A percentile compares a stretch with the other conserved stretches of the same genome.
Evolutionary conservation across 768 basidiomycete genomes (phyloP).

Genomic region (Calocybe gangraenosa): DNA sequence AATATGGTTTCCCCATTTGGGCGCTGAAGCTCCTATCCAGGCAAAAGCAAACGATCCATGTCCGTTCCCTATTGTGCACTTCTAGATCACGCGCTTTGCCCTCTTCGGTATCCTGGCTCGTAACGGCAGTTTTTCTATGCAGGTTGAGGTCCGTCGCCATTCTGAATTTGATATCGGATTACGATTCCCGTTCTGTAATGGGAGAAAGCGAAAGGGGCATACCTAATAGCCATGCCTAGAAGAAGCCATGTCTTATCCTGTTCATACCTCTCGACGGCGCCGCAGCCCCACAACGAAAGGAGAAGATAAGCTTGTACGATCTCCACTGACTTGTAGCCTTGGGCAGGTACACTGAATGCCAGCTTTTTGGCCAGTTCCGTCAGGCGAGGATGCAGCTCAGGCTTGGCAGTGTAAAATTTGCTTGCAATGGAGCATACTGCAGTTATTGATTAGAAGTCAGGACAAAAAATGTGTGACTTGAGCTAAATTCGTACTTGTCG

Average conservation of each 20-base stretch:
- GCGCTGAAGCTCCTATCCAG: constrained; percentile 89
- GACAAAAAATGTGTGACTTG: background rate
- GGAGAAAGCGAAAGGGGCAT: constrained; percentile 19
- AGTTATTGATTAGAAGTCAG: constrained; percentile 2
- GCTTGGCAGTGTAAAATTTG: constrained; percentile 79
- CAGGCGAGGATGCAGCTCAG: constrained; percentile 77
- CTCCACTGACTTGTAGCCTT: constrained; percentile 90
- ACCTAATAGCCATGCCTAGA: constrained; percentile 84
- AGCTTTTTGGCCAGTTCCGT: constrained; percentile 83
- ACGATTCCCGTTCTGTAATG: background rate
- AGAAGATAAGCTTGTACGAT: constrained; percentile 95
- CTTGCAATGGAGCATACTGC: constrained; percentile 95
- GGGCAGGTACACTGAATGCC: constrained; percentile 81
- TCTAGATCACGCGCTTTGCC: constrained; percentile 76
- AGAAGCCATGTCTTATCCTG: constrained; percentile 93
- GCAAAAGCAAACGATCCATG: constrained; percentile 86
- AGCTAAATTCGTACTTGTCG: constrained; percentile 67
- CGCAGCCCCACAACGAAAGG: constrained; percentile 85
- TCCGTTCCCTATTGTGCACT: constrained; percentile 91
- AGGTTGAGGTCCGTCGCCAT: constrained; percentile 97
- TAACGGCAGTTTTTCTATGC: constrained; percentile 75
- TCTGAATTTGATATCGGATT: constrained; percentile 31
- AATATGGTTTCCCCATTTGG: constrained; percentile 95
- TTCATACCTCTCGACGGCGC: constrained; percentile 94
- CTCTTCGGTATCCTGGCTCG: constrained; percentile 69